A percentile compares a stretch with the other conserved stretches of the same genome.
These are phyloP conservation scores for Furcasterigmium furcatum DNA, from an alignment of 2,329 filamentous ascomycete genomes.

Conservation along the genomic window DNA sequence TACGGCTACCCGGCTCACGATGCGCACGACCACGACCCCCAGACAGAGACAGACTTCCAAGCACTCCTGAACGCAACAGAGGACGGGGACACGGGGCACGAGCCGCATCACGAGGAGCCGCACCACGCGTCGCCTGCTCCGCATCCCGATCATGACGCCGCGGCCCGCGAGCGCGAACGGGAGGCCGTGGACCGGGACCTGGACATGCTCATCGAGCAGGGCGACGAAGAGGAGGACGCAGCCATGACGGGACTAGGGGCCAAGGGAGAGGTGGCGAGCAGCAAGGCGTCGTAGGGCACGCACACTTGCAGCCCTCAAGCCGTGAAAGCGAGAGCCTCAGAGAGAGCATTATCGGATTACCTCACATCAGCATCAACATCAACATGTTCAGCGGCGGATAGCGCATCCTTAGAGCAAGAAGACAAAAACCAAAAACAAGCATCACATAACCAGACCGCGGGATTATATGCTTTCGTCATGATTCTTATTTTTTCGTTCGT, in stretches of 20 bases:
- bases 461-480: too few relatives aligned
- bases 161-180: slow-evolving; percentile 35
- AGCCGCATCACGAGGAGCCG: slow-evolving; percentile 7
- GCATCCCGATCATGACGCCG: slow-evolving; percentile 17
- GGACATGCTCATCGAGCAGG: slow-evolving; percentile 49
- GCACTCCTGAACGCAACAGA: slow-evolving; percentile 46
- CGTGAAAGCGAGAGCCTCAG: too few relatives aligned
- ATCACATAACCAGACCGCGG: too few relatives aligned
- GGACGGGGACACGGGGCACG: slow-evolving; percentile 13
- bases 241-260: neutral
- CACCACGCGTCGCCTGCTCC: slow-evolving; percentile 1
- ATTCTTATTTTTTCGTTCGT: too few relatives aligned
- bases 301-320: too few relatives aligned
- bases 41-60: slow-evolving; percentile 47
- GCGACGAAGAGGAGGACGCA: slow-evolving; percentile 18
- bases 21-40: slow-evolving; percentile 21
- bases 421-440: too few relatives aligned
- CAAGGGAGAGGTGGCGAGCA: neutral
- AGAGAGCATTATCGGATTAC: too few relatives aligned
- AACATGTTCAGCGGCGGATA: too few relatives aligned
- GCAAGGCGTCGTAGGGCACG: neutral
- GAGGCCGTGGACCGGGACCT: slow-evolving; percentile 43
- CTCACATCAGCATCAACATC: too few relatives aligned
- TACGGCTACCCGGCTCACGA: slow-evolving; percentile 9
- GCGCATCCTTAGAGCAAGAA: too few relatives aligned